phyloP scores from a whole-genome alignment of 2,329 filamentous ascomycete genomes.

The Claviceps fusiformis region DNA sequence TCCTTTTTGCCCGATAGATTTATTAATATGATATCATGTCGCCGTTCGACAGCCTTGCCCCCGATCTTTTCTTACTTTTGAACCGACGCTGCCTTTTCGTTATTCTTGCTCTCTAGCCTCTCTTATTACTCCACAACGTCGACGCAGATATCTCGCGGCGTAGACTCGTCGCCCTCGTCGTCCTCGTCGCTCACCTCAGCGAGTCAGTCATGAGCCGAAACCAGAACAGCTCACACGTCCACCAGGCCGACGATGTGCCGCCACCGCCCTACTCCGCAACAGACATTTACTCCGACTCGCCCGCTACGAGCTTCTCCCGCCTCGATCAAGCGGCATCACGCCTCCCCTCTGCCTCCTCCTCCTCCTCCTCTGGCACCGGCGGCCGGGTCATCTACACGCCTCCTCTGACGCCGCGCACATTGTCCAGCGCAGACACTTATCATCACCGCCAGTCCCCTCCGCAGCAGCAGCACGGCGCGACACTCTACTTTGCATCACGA shows the following conservation, averaged over 20 bases:
- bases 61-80: neutral
- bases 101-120: neutral
- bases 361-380: slow-evolving; percentile 30
- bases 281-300: slow-evolving; percentile 34
- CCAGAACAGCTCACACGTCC: slow-evolving; percentile 9
- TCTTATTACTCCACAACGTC: neutral
- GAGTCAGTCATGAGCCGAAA: slow-evolving; percentile 7
- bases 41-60: too few relatives aligned
- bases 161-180: too few relatives aligned
- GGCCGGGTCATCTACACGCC: too few relatives aligned
- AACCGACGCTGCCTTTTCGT: neutral
- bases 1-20: too few relatives aligned
- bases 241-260: slow-evolving; percentile 5
- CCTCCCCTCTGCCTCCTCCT: slow-evolving; percentile 23
- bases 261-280: slow-evolving; percentile 42
- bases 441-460: neutral
- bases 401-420: slow-evolving; percentile 11
- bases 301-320: slow-evolving; percentile 13
- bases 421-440: slow-evolving; percentile 6
- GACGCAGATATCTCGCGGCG: too few relatives aligned
- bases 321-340: slow-evolving; percentile 22
- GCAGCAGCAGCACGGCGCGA: slow-evolving; percentile 8
- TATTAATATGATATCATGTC: neutral
- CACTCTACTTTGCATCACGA: slow-evolving; percentile 32
- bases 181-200: too few relatives aligned